phyloP scores from a whole-genome alignment of 2,329 filamentous ascomycete genomes.

The Aspergillus unguis region DNA sequence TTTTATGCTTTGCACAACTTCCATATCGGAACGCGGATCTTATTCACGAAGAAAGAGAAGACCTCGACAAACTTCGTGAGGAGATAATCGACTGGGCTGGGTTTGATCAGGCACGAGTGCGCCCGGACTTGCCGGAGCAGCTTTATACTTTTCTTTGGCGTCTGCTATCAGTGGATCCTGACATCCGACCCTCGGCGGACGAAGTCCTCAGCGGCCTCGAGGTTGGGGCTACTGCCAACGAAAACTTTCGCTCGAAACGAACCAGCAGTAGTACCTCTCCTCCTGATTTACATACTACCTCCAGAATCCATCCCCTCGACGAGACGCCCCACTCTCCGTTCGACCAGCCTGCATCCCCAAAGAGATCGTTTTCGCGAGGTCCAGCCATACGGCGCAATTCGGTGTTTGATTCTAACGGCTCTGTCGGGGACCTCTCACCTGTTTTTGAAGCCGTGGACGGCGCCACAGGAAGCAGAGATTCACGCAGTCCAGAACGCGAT shows the following conservation, averaged over 20 bases:
- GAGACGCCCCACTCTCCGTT: conserved; percentile 29
- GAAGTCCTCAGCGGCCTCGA: conserved; percentile 80
- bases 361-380: conserved; percentile 22
- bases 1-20: conserved; percentile 88
- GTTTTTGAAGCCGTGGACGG: conserved; percentile 14
- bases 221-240: conserved; percentile 55
- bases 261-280: conserved; percentile 28
- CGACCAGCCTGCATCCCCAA: conserved; percentile 27
- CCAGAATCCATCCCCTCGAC: conserved; percentile 41
- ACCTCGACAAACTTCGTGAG: conserved; percentile 75
- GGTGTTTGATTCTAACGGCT: conserved; percentile 24
- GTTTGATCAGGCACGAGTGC: conserved; percentile 72
- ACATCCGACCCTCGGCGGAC: conserved; percentile 74
- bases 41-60: conserved; percentile 86
- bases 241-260: conserved; percentile 41
- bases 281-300: conserved; percentile 31
- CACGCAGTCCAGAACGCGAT: conserved; percentile 29
- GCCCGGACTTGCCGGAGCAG: conserved; percentile 79
- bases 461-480: conserved; percentile 15
- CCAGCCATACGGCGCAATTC: conserved; percentile 26
- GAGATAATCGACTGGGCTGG: conserved; percentile 88
- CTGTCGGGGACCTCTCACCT: conserved; percentile 15
- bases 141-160: conserved; percentile 81
- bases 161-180: conserved; percentile 73
- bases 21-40: conserved; percentile 82